Evolutionary conservation across 192 early-diverging fungal species (phyloP), one percentile per base, ranked within the genome.

Genomic region (Entomortierella beljakovae): DNA sequence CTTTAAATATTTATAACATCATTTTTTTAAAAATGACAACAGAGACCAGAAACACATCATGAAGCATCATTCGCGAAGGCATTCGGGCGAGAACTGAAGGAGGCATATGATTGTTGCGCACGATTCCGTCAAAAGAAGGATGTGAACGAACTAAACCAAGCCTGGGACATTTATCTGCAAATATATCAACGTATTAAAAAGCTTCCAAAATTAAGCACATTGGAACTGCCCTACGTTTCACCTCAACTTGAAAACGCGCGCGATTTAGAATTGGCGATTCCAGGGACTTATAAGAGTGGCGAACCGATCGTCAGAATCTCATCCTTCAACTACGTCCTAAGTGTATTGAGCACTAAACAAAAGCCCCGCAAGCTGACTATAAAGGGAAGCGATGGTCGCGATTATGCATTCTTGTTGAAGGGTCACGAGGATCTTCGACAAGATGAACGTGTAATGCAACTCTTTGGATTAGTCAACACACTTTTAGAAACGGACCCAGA

Each of bases 381-480:
- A 40, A 83, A 82, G 23, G 97, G 97, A 20, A 93, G 87, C 59
- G 96, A 98, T 70, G 97, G 98, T 11, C 86, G 88, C 32, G 92
- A 93, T 10, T 96, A 98, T 68, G 90, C 89, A 74, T 99, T 89
- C 65, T 76, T 98, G 40, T 87, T 99, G 37, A 99, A 99, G 86
- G 98, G 95, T 43, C 96, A 96, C 63, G 98, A 99, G 81, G 98
- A 99, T 87, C 79, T 99, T 37, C 90, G 97, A 35, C 96, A 98
- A 80, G 98, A 99, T 75, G 98, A 99, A 82, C 91, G 98, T 40
- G 97, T 95, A 10, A 99, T 99, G 97, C 97, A 99, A 77, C 71
- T 98, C 33, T 99, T 99, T 88, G 96, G 95, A 10, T 90, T 99
- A 15, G 93, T 98, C 38, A 99, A 98, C 81, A 96, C 95, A 4